Percentiles rank a stretch among this genome's conserved stretches.
Evolutionary conservation across 306 rosid genomes (phyloP).

Genomic region (Leucaena leucocephala): DNA sequence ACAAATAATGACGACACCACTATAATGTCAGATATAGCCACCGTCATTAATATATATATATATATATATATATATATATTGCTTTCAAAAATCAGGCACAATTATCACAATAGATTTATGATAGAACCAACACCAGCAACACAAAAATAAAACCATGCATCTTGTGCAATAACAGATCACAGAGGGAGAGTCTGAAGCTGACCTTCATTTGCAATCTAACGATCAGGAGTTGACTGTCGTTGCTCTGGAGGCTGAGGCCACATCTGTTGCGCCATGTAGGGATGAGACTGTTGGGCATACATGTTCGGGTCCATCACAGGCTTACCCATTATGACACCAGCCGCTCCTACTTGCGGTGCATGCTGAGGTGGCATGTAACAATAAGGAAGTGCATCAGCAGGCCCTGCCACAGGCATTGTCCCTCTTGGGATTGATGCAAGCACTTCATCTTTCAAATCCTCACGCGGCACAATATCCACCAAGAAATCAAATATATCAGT

Average conservation of each 20-base stretch:
- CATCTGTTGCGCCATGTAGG: slow-evolving; percentile 59
- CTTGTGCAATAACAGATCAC: neutral
- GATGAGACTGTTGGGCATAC: slow-evolving; percentile 58
- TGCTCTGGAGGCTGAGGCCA: slow-evolving; percentile 62
- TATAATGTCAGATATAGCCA: neutral
- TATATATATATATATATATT: too few relatives aligned
- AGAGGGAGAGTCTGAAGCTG: neutral
- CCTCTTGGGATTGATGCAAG: slow-evolving; percentile 62
- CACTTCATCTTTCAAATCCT: slow-evolving; percentile 62
- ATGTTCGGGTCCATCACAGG: slow-evolving; percentile 60
- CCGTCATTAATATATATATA: too few relatives aligned
- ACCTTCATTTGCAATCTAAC: slow-evolving; percentile 45
- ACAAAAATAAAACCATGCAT: neutral
- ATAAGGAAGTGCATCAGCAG: slow-evolving; percentile 54
- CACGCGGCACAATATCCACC: slow-evolving; percentile 62
- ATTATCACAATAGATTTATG: neutral
- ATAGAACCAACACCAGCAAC: neutral
- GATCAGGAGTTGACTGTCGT: slow-evolving; percentile 49
- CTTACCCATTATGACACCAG: slow-evolving; percentile 59
- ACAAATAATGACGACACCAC: neutral
- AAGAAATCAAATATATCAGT: slow-evolving; percentile 57
- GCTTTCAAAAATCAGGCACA: neutral
- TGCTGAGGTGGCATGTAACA: slow-evolving; percentile 58
- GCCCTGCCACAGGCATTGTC: slow-evolving; percentile 59
- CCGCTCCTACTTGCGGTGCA: slow-evolving; percentile 51